Evolutionary conservation across 2,329 filamentous ascomycete species (phyloP).

Genomic region (Sclerotinia spermophila): DNA sequence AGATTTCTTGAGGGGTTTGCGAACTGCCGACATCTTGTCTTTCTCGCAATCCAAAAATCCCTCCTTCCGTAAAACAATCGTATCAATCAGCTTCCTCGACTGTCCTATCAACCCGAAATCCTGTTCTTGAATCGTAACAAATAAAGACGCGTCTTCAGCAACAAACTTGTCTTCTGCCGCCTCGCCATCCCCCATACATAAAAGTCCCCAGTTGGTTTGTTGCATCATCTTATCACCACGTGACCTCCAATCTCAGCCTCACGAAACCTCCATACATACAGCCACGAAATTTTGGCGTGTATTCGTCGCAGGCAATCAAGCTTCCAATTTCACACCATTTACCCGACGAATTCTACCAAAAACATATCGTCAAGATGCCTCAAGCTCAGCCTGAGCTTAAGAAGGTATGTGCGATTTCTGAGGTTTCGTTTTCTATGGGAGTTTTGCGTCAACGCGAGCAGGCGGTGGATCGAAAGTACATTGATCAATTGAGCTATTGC

Average conservation of each 20-base stretch:
- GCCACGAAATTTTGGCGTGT: conserved; percentile 20
- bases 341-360: conserved; percentile 15
- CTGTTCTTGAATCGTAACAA: not conserved
- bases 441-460: conserved; percentile 19
- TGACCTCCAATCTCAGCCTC: conserved; percentile 26
- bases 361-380: conserved; percentile 62
- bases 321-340: conserved; percentile 18
- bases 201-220: not conserved
- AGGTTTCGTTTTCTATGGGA: not conserved
- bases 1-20: conserved; percentile 56
- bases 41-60: not conserved
- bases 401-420: conserved; percentile 62
- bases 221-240: conserved; percentile 29
- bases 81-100: not conserved
- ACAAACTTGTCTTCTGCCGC: conserved; percentile 11
- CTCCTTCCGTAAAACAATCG: not conserved
- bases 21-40: conserved; percentile 34
- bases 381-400: conserved; percentile 98
- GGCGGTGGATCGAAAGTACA: not conserved
- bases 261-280: conserved; percentile 16
- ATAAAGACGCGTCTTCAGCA: not conserved
- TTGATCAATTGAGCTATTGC: conserved; percentile 8
- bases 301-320: conserved; percentile 7
- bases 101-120: not conserved
- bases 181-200: not conserved